Percentiles rank a stretch among this genome's conserved stretches.
Evolutionary conservation across 2,329 filamentous ascomycete genomes (phyloP).

Genomic region (Zymoseptoria tritici): DNA sequence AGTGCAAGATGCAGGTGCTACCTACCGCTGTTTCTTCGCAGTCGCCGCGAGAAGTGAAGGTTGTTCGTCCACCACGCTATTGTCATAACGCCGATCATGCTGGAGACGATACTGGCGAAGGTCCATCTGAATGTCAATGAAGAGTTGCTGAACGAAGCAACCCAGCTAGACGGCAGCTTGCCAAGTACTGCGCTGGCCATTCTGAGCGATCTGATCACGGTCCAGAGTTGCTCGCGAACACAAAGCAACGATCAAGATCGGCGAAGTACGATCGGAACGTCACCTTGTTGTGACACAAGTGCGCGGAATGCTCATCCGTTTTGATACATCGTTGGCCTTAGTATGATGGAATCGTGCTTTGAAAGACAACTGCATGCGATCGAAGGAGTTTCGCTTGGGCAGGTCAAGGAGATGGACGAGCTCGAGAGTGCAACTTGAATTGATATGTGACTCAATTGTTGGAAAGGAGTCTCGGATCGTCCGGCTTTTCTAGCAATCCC

Average conservation of each 20-base stretch:
- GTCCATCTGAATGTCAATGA: background rate
- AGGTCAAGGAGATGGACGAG: background rate
- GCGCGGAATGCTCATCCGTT: background rate
- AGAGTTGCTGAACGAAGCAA: background rate
- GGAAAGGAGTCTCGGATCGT: background rate
- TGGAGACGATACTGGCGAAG: slow-evolving; percentile 1
- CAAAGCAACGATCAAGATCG: background rate
- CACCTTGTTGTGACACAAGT: background rate
- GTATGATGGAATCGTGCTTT: background rate
- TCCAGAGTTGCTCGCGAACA: background rate
- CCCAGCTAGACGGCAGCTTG: background rate
- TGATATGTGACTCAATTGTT: too few species aligned
- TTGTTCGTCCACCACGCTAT: background rate
- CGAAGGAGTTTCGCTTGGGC: background rate
- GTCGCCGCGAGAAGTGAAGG: slow-evolving; percentile 1
- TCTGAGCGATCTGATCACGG: background rate
- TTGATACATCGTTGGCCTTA: background rate
- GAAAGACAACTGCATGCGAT: background rate
- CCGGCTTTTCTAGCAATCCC: background rate
- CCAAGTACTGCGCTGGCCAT: background rate
- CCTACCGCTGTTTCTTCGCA: slow-evolving; percentile 5
- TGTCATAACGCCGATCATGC: background rate
- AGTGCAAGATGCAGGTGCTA: background rate
- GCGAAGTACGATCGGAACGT: background rate
- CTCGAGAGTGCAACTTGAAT: too few species aligned